Conservation (phyloP, 495 filamentous ascomycete species). For the Podospora anserina region DNA sequence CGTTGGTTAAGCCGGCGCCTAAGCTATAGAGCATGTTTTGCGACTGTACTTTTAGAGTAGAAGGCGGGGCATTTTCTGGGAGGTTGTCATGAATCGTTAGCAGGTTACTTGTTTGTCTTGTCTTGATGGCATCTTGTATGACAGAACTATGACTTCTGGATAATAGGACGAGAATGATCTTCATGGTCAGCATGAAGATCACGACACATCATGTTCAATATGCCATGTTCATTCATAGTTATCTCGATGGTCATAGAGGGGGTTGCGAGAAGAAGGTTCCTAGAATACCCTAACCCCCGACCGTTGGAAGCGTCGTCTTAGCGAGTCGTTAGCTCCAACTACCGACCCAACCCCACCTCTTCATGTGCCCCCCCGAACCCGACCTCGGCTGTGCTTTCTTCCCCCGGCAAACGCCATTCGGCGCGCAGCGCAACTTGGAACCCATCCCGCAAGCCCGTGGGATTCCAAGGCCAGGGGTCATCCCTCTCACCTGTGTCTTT, state of each 20-base stretch:
- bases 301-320: neutral
- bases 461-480: neutral
- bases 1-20: constrained; percentile 36
- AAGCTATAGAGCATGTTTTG: constrained; percentile 38
- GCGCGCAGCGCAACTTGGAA: neutral
- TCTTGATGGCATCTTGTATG: neutral
- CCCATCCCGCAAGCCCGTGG: neutral
- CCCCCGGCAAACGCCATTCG: constrained; percentile 1
- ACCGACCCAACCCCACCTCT: constrained; percentile 13
- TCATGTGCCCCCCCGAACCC: neutral
- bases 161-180: neutral
- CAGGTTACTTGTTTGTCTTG: neutral
- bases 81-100: constrained; percentile 7
- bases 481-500: neutral
- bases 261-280: neutral
- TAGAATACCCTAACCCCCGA: constrained; percentile 25
- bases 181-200: neutral
- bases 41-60: neutral
- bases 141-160: neutral
- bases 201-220: neutral
- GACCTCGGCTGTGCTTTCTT: constrained; percentile 24
- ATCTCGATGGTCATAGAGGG: neutral
- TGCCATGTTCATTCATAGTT: neutral
- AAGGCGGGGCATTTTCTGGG: constrained; percentile 2
- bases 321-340: constrained; percentile 12